These are phyloP conservation scores for Xylogone sp. DNA, from an alignment of 2,329 filamentous ascomycete species.

Conservation along the genomic window DNA sequence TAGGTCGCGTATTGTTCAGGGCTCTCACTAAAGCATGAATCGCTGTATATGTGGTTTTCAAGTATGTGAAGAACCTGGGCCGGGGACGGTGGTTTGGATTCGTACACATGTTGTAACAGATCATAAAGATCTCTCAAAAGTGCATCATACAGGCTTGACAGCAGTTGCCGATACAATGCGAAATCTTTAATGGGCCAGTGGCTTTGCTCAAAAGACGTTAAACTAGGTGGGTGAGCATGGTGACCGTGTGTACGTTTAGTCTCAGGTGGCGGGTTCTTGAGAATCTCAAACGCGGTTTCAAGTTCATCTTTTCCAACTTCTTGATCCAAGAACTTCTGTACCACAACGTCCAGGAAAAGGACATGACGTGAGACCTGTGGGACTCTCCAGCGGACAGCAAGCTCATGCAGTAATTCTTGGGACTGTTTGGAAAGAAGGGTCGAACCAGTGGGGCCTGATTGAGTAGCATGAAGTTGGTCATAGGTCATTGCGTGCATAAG, in stretches of 20 bases:
- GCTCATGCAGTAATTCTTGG: conserved; percentile 77
- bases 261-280: conserved; percentile 68
- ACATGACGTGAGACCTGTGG: conserved; percentile 78
- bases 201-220: conserved; percentile 54
- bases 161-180: conserved; percentile 67
- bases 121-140: conserved; percentile 85
- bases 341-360: conserved; percentile 77
- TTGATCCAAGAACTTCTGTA: conserved; percentile 80
- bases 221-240: conserved; percentile 31
- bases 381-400: conserved; percentile 84
- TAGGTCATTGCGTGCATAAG: conserved; percentile 71
- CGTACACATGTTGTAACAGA: conserved; percentile 83
- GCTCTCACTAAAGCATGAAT: conserved; percentile 70
- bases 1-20: conserved; percentile 71
- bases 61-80: conserved; percentile 75
- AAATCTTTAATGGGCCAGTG: conserved; percentile 69
- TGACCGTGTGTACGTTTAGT: conserved; percentile 42
- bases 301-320: conserved; percentile 78
- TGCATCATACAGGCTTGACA: conserved; percentile 74
- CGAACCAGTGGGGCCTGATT: conserved; percentile 39
- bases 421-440: conserved; percentile 70
- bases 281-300: conserved; percentile 76
- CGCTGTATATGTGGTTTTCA: conserved; percentile 75
- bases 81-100: conserved; percentile 78
- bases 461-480: conserved; percentile 52